Percentiles rank a stretch among this genome's conserved stretches.
Evolutionary conservation across 345 rosid species (phyloP).

Genomic region (Pugionium dolabratum): DNA sequence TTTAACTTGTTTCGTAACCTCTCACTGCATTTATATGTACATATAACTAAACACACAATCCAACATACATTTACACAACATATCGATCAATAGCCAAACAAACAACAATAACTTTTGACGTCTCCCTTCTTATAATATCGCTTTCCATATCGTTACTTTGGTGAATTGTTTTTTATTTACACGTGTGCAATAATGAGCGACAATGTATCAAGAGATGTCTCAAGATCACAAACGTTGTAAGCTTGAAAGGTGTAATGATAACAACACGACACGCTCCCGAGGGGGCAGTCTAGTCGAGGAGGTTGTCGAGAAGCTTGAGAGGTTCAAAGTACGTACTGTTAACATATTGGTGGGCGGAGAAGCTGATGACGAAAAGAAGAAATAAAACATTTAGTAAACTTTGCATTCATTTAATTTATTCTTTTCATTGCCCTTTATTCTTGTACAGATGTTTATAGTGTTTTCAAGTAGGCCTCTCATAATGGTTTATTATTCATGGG

Average conservation of each 20-base stretch:
- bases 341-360: conserved; percentile 36
- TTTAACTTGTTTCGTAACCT: neutral
- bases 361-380: conserved; percentile 19
- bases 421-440: neutral
- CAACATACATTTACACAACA: conserved; percentile 13
- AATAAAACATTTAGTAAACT: conserved; percentile 6
- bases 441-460: neutral
- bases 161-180: conserved; percentile 11
- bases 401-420: conserved; percentile 14
- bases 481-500: no score
- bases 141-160: conserved; percentile 4
- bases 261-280: conserved; percentile 21
- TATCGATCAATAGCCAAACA: neutral
- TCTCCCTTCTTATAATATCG: neutral
- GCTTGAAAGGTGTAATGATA: neutral
- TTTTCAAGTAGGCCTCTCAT: no score
- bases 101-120: neutral
- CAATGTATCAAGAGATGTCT: neutral
- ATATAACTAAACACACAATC: neutral
- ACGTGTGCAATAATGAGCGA: conserved; percentile 7
- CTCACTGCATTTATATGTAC: neutral
- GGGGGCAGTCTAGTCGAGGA: conserved; percentile 34
- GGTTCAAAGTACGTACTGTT: conserved; percentile 45
- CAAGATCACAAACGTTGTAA: conserved; percentile 7
- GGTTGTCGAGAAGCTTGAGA: conserved; percentile 27